Evolutionary conservation across 2,329 filamentous ascomycete genomes (phyloP).

Genomic region (Microcera coccophila): DNA sequence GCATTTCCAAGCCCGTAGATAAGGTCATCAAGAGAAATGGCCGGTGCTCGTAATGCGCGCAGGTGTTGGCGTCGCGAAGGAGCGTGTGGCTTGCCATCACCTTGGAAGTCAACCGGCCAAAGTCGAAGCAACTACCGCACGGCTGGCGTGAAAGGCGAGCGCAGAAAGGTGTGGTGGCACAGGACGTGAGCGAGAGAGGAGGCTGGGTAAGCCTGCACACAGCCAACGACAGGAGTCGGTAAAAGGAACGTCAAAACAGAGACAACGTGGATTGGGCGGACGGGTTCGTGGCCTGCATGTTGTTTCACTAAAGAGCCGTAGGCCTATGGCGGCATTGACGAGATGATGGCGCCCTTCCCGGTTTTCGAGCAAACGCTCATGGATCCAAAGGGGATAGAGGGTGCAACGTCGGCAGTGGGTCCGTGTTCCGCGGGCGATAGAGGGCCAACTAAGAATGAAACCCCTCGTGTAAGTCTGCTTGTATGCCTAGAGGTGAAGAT

Average conservation of each 20-base stretch:
- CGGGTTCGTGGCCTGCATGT: not conserved
- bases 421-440: not conserved
- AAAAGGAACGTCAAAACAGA: not conserved
- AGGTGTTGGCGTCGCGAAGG: not conserved
- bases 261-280: not conserved
- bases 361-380: not conserved
- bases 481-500: too few species aligned
- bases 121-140: not conserved
- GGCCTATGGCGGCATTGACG: not conserved
- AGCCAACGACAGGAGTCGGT: not conserved
- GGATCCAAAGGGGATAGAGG: not conserved
- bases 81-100: not conserved
- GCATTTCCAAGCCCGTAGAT: not conserved
- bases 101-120: not conserved
- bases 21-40: not conserved
- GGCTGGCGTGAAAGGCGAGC: too few species aligned
- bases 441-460: not conserved
- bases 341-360: not conserved
- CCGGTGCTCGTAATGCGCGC: not conserved
- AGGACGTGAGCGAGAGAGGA: not conserved
- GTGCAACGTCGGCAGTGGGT: not conserved
- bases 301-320: not conserved
- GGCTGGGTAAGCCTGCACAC: not conserved
- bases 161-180: not conserved
- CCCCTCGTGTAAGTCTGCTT: too few species aligned